Percentiles rank a stretch among this genome's conserved stretches.
Conservation (phyloP, 2,329 filamentous ascomycete genomes). For the Fusarium annulatum region DNA sequence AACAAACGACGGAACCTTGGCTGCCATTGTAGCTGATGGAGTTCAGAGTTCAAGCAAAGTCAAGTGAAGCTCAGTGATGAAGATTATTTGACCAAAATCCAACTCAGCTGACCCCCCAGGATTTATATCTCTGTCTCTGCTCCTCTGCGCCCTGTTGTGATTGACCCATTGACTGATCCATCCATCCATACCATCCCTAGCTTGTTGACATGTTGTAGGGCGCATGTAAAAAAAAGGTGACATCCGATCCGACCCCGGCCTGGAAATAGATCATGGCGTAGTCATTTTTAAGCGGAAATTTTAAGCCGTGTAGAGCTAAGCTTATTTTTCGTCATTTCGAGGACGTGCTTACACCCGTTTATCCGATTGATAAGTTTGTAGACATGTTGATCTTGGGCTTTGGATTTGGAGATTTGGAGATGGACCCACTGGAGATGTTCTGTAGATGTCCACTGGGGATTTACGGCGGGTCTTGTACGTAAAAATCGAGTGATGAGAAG, state of each 20-base stretch:
- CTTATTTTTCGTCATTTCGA: slow-evolving; percentile 1
- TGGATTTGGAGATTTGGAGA: neutral
- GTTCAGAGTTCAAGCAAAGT: neutral
- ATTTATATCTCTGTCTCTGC: slow-evolving; percentile 4
- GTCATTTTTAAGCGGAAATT: neutral
- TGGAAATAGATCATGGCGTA: neutral
- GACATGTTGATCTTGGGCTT: neutral
- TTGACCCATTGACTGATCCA: slow-evolving; percentile 30
- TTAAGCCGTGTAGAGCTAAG: neutral
- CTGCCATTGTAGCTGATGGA: slow-evolving; percentile 9
- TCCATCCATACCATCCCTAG: slow-evolving; percentile 17
- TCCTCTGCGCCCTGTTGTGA: slow-evolving; percentile 31
- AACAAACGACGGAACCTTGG: slow-evolving; percentile 17
- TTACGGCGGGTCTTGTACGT: slow-evolving; percentile 30
- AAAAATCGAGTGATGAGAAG: slow-evolving; percentile 21
- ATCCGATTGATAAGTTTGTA: slow-evolving; percentile 12
- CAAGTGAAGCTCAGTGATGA: neutral
- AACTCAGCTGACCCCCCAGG: neutral
- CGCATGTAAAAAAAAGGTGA: slow-evolving; percentile 8
- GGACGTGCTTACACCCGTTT: slow-evolving; percentile 2
- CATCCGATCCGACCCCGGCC: slow-evolving; percentile 27
- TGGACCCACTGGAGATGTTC: slow-evolving; percentile 29
- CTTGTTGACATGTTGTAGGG: slow-evolving; percentile 39
- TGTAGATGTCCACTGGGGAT: neutral
- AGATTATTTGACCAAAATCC: neutral